Evolutionary conservation across 2,329 filamentous ascomycete species (phyloP).

Genomic region (Pestalotiopsis sp.): DNA sequence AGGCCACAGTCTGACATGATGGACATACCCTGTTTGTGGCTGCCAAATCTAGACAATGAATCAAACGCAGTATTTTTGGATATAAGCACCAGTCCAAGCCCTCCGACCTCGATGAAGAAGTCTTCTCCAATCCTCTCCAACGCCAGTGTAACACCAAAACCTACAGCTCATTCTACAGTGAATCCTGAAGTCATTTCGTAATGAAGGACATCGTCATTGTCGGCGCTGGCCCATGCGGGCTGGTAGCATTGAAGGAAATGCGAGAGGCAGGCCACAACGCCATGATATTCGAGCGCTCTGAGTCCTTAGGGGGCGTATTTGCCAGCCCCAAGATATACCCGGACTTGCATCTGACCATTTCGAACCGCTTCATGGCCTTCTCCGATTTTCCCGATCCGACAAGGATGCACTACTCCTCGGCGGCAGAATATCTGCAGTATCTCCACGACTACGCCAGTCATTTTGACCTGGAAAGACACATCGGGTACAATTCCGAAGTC

Average conservation of each 20-base stretch:
- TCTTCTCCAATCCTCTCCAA: too few species aligned
- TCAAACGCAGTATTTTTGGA: too few species aligned
- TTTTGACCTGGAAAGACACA: neutral
- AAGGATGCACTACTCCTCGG: neutral
- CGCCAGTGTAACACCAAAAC: too few species aligned
- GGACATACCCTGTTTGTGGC: too few species aligned
- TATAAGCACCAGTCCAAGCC: too few species aligned
- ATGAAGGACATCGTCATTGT: conserved; percentile 2
- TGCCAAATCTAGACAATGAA: too few species aligned
- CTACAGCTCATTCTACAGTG: too few species aligned
- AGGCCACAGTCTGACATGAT: too few species aligned
- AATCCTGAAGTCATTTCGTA: too few species aligned
- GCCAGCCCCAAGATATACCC: neutral
- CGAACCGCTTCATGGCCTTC: conserved; percentile 1
- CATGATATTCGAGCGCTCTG: neutral
- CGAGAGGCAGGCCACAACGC: neutral
- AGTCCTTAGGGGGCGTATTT: neutral
- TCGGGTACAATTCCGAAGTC: neutral
- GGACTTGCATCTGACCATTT: conserved; percentile 3
- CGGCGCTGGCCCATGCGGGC: neutral
- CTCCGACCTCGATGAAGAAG: too few species aligned
- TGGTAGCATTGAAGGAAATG: conserved; percentile 5
- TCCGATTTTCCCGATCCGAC: conserved; percentile 1
- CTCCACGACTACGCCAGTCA: neutral
- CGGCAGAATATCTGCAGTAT: neutral